Percentiles rank a stretch among this genome's conserved stretches.
Conservation (phyloP, 148 eudicot genomes). For the Rhododendron vialii region DNA sequence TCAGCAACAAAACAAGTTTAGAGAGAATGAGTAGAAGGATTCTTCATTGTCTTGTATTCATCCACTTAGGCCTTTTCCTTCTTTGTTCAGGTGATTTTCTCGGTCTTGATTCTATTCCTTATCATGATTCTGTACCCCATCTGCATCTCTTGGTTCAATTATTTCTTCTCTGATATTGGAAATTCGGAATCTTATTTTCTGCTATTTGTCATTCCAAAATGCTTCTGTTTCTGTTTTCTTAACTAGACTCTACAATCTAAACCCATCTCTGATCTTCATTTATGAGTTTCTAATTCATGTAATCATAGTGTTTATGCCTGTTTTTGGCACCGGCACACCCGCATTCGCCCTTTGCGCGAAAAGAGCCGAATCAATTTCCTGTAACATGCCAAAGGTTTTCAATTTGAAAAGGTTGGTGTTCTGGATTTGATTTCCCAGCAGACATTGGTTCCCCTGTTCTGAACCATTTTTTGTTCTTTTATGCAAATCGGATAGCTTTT, state of each 20-base stretch:
- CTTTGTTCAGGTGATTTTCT: conserved; percentile 52
- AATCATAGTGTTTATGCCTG: too few species aligned
- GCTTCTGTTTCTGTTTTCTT: not conserved
- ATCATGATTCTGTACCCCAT: not conserved
- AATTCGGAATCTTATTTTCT: not conserved
- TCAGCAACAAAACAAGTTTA: not conserved
- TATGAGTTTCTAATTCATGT: not conserved
- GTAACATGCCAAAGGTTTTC: not conserved
- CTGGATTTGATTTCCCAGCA: not conserved
- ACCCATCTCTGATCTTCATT: not conserved
- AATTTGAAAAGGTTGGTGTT: not conserved
- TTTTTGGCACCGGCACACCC: too few species aligned
- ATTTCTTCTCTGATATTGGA: not conserved
- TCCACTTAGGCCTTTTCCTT: conserved; percentile 35
- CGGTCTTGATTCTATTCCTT: not conserved
- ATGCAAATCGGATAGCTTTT: not conserved
- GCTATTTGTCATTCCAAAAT: not conserved
- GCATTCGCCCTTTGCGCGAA: too few species aligned
- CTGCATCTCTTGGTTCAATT: not conserved
- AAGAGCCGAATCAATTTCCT: too few species aligned
- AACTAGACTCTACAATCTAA: not conserved
- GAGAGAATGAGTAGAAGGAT: conserved; percentile 37
- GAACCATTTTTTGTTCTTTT: not conserved
- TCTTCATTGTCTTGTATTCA: conserved; percentile 21
- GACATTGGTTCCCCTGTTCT: not conserved